Evolutionary conservation across 495 filamentous ascomycete genomes (phyloP), one percentile per base, ranked within the genome.

Genomic region (Lepraria neglecta): DNA sequence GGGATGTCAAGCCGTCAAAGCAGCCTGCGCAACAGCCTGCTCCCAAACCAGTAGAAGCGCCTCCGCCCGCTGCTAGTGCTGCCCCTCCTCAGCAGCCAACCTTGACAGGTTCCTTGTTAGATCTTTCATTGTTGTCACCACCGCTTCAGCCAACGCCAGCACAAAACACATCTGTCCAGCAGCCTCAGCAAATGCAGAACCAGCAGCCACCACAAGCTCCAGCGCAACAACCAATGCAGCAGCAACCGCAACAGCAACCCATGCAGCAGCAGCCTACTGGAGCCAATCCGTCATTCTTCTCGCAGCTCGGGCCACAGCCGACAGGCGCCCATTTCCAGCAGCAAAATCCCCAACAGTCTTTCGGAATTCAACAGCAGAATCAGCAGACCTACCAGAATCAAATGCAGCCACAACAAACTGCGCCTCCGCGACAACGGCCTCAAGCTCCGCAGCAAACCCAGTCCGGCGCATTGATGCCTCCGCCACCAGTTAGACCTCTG

Each of bases 1-100:
- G 94, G 94, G 89, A 92, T 69, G 86, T 94, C 10, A 97, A 97
- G 76, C 89, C 91, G n/a, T 80, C 89, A n/a, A 89, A 85, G 71
- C 82, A 85, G 64, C 70, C 76, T 4, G 40, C 50, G 19, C 35
- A 73, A 53, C 68, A 70, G 43, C 66, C 73, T n/a, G 30, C 72
- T 67, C 57, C 69, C 70, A 44, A 73, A 68, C 48, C 72, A 9
- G 43, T 45, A 24, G 43, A 60, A 55, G 44, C 60, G 10, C 43
- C 64, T 44, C 56, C 69, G 40, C 62, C 68, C 59, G 50, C 72
- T 48, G 56, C 74, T 33, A 44, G 48, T 19, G 56, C 70, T 19
- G 56, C 70, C 14, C 61, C 75, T 28, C 63, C 71, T 35, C 15
- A 64, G 76, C 80, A 80, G 44, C 77, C 79, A 55, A 73, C 80